These are phyloP conservation scores for Pneumocystis canis DNA, from an alignment of 1,139 yeast genomes.

Conservation along the genomic window DNA sequence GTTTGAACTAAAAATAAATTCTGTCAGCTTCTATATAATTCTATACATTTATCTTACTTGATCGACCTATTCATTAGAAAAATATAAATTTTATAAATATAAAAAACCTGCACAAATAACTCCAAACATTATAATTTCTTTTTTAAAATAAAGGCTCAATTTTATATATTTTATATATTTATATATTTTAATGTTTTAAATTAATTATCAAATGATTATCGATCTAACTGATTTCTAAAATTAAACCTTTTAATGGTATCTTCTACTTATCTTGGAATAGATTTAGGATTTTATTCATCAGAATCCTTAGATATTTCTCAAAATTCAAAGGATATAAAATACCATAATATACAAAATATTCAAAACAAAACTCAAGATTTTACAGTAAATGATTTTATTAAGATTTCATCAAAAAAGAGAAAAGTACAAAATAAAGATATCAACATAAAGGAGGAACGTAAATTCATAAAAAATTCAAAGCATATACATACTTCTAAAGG, in stretches of 20 bases:
- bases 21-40: not conserved
- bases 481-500: not conserved
- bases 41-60: not conserved
- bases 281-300: not conserved
- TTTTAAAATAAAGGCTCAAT: not conserved
- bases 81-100: conserved; percentile 15
- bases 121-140: conserved; percentile 27
- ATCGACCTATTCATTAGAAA: conserved; percentile 3
- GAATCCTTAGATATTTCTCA: not conserved
- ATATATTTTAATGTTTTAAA: not conserved
- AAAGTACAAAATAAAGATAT: not conserved
- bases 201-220: not conserved
- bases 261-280: not conserved
- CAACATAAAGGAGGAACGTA: not conserved
- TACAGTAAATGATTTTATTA: not conserved
- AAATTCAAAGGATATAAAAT: not conserved
- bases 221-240: too few relatives aligned
- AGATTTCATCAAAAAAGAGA: not conserved
- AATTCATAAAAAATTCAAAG: not conserved
- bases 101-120: conserved; percentile 34
- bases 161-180: too few relatives aligned
- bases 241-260: not conserved
- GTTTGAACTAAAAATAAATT: conserved; percentile 21
- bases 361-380: not conserved
- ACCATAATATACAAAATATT: not conserved